Evolutionary conservation across 2,329 filamentous ascomycete genomes (phyloP).

Genomic region (Talaromyces marneffei): DNA sequence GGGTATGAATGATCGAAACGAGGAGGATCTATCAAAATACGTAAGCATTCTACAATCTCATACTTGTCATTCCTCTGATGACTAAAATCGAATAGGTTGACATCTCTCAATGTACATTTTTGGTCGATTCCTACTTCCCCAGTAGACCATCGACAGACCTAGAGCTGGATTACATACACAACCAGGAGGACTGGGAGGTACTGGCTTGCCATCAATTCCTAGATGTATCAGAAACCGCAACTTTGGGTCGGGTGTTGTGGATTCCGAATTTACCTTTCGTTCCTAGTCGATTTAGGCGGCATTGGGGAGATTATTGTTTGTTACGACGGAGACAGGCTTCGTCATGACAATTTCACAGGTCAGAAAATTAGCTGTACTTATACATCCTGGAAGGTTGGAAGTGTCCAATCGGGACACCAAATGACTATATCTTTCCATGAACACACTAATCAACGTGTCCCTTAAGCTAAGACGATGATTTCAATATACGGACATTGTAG

Average conservation of each 20-base stretch:
- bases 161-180: slow-evolving; percentile 75
- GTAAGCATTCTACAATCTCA: slow-evolving; percentile 41
- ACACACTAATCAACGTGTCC: neutral
- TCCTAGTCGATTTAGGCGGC: slow-evolving; percentile 63
- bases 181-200: slow-evolving; percentile 69
- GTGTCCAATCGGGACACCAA: neutral
- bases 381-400: neutral
- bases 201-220: slow-evolving; percentile 73
- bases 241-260: slow-evolving; percentile 74
- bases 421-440: neutral
- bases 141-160: slow-evolving; percentile 53
- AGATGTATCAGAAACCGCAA: slow-evolving; percentile 67
- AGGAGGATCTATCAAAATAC: slow-evolving; percentile 83
- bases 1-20: slow-evolving; percentile 89
- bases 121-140: slow-evolving; percentile 82
- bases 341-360: neutral
- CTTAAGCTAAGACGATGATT: neutral
- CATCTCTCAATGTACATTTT: slow-evolving; percentile 67
- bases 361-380: neutral
- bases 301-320: slow-evolving; percentile 86
- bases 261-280: slow-evolving; percentile 66
- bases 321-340: slow-evolving; percentile 48
- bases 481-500: neutral
- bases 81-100: slow-evolving; percentile 48
- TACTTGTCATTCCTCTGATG: neutral